These are phyloP conservation scores for Neofusicoccum laricinum DNA, from an alignment of 2,329 filamentous ascomycete genomes.

Conservation along the genomic window DNA sequence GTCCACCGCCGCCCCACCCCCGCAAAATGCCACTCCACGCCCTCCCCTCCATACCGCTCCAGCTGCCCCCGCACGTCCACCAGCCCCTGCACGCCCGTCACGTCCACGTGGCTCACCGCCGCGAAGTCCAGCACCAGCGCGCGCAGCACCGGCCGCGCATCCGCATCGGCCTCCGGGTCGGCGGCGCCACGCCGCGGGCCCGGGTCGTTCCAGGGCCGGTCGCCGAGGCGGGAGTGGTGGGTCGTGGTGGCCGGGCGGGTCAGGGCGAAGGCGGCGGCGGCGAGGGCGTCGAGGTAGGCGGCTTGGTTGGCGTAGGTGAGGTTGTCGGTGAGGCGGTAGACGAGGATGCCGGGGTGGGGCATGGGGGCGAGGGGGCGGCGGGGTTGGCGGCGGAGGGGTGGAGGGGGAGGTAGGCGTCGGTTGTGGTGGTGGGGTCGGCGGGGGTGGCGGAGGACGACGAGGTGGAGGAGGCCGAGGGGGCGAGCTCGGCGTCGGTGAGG, in stretches of 20 bases:
- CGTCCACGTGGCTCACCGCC: conserved; percentile 88
- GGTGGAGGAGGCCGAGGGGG: conserved; percentile 29
- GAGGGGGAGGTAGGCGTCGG: conserved; percentile 1
- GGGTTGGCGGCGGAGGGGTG: conserved; percentile 1
- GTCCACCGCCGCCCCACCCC: conserved; percentile 92
- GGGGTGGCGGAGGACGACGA: not conserved
- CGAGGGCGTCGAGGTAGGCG: conserved; percentile 72
- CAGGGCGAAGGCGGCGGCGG: conserved; percentile 44
- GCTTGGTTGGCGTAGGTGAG: conserved; percentile 98
- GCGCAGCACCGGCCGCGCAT: conserved; percentile 66
- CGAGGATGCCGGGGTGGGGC: conserved; percentile 23
- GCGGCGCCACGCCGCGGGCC: conserved; percentile 60
- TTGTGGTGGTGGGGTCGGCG: not conserved
- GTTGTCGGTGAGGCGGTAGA: conserved; percentile 68
- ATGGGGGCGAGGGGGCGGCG: conserved; percentile 4
- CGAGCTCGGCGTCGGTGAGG: conserved; percentile 1
- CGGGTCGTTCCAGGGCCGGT: conserved; percentile 94
- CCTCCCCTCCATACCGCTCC: conserved; percentile 70
- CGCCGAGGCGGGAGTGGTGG: conserved; percentile 55
- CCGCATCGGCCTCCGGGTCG: conserved; percentile 43
- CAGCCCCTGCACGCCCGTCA: conserved; percentile 86
- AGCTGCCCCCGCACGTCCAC: conserved; percentile 95
- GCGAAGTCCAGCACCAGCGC: conserved; percentile 91
- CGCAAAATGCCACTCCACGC: conserved; percentile 89
- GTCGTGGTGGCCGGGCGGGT: conserved; percentile 75